A percentile compares a stretch with the other conserved stretches of the same genome.
Conservation (phyloP, 2,329 filamentous ascomycete species). For the Dactylellina cionopaga region DNA sequence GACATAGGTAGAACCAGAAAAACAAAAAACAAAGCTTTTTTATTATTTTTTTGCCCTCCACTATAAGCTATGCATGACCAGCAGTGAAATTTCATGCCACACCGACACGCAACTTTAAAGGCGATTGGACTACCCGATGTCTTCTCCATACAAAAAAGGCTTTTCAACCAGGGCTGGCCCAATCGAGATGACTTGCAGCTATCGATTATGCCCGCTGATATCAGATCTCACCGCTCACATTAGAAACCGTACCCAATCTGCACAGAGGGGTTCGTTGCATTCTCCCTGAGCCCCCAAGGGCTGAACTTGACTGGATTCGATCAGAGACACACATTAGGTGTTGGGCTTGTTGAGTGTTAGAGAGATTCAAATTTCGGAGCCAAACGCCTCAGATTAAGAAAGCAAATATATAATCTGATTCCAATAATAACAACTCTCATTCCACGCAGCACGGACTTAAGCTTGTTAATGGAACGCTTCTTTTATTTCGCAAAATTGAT, state of each 20-base stretch:
- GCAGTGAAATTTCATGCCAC: conserved; percentile 47
- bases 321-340: not conserved
- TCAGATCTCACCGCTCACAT: conserved; percentile 47
- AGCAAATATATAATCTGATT: conserved; percentile 21
- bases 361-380: conserved; percentile 26
- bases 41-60: not conserved
- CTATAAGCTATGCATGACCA: conserved; percentile 43
- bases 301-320: not conserved
- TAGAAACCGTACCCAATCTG: conserved; percentile 15
- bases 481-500: no score
- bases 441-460: conserved; percentile 20
- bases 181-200: conserved; percentile 51
- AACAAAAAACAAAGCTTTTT: no score
- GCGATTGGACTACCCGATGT: conserved; percentile 38
- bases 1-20: conserved; percentile 37
- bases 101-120: conserved; percentile 38
- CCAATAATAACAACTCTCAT: conserved; percentile 31
- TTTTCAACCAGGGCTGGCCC: conserved; percentile 11
- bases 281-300: conserved; percentile 6
- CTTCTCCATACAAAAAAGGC: no score
- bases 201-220: conserved; percentile 53
- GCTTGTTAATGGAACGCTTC: not conserved
- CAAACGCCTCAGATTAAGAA: conserved; percentile 19
- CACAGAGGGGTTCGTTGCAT: conserved; percentile 12
- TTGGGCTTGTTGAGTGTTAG: conserved; percentile 7